Conservation (phyloP, 1,284 basidiomycete genomes). For the Pseudozyma thailandica region DNA sequence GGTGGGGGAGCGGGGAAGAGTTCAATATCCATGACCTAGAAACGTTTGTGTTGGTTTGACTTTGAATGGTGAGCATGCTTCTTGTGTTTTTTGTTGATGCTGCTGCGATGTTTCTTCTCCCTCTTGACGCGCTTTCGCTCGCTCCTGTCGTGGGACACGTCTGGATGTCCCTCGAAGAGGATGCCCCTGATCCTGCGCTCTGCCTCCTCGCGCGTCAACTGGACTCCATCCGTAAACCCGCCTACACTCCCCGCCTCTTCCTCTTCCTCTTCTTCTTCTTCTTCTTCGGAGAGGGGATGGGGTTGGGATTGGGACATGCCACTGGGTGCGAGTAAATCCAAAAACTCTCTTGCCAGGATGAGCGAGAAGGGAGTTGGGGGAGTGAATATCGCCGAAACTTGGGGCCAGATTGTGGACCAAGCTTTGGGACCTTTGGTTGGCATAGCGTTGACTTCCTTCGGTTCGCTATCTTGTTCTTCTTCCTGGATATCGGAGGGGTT, state of each 20-base stretch:
- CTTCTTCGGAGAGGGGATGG: neutral
- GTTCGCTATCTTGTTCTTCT: too few relatives aligned
- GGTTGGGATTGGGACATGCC: neutral
- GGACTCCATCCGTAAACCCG: neutral
- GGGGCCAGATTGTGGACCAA: conserved; percentile 23
- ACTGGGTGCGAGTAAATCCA: conserved; percentile 9
- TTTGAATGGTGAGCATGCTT: too few relatives aligned
- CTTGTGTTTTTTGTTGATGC: too few relatives aligned
- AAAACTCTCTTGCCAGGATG: conserved; percentile 10
- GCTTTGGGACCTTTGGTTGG: conserved; percentile 13
- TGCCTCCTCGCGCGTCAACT: conserved; percentile 29
- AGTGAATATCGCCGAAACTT: conserved; percentile 5
- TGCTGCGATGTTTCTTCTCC: neutral
- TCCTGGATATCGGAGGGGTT: too few relatives aligned
- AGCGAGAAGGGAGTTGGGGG: conserved; percentile 1
- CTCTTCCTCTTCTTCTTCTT: conserved; percentile 2
- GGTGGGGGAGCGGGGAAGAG: too few relatives aligned
- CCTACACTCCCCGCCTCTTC: neutral
- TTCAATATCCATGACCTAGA: too few relatives aligned
- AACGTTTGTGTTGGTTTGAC: too few relatives aligned
- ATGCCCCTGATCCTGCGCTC: conserved; percentile 16
- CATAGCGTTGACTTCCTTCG: neutral
- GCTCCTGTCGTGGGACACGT: neutral
- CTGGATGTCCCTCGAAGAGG: conserved; percentile 9
- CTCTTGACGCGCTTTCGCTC: neutral